Conservation (phyloP, 2,329 filamentous ascomycete genomes). For the Fusarium keratoplasticum region DNA sequence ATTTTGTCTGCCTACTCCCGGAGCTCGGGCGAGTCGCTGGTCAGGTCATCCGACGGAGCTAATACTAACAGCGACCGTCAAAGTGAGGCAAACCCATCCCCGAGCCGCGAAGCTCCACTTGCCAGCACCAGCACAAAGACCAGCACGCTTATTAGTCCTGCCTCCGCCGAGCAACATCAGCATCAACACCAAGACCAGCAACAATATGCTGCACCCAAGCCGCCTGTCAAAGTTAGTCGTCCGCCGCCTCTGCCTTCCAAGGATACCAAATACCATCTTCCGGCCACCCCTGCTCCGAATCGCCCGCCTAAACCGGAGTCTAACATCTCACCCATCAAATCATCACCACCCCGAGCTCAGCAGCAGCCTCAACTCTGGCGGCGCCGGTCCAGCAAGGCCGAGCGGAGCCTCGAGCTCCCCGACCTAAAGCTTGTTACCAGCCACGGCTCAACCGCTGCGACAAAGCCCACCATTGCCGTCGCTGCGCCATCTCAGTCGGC, state of each 20-base stretch:
- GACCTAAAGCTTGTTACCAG: constrained; percentile 62
- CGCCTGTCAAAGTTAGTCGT: constrained; percentile 10
- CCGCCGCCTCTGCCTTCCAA: constrained; percentile 45
- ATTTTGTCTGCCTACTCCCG: constrained; percentile 67
- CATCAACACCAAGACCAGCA: constrained; percentile 30
- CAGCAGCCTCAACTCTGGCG: constrained; percentile 57
- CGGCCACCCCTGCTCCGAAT: constrained; percentile 33
- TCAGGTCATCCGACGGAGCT: constrained; percentile 55
- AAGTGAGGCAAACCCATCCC: constrained; percentile 39
- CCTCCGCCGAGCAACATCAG: constrained; percentile 33
- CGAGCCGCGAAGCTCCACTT: constrained; percentile 40
- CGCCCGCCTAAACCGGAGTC: constrained; percentile 23
- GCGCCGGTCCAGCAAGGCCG: constrained; percentile 62
- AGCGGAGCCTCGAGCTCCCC: constrained; percentile 59
- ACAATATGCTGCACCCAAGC: constrained; percentile 38
- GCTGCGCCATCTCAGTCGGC: constrained; percentile 22
- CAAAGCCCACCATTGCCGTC: constrained; percentile 20
- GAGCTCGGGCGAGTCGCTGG: constrained; percentile 58
- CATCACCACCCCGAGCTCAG: constrained; percentile 41
- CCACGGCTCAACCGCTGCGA: constrained; percentile 62
- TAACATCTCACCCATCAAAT: constrained; percentile 30
- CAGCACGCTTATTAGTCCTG: constrained; percentile 29
- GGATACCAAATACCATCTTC: constrained; percentile 39
- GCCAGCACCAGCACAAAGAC: constrained; percentile 32
- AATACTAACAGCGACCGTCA: constrained; percentile 33